Percentiles rank a stretch among this genome's conserved stretches.
phyloP scores from a whole-genome alignment of 2,329 filamentous ascomycete genomes.

The Neofusicoccum kwambonambiense region DNA sequence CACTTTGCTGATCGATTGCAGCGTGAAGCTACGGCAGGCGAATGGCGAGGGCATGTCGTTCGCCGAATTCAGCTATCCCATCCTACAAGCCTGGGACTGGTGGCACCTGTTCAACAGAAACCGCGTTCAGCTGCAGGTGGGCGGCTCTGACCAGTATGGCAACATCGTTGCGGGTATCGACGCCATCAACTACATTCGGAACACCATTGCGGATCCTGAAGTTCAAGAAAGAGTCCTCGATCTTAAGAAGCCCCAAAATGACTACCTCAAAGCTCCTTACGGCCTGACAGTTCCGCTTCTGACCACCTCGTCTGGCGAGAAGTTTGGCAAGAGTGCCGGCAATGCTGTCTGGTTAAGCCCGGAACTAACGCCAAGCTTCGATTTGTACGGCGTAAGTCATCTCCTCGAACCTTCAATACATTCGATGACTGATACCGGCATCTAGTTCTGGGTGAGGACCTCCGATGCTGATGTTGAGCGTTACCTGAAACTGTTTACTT shows the following conservation, averaged over 20 bases:
- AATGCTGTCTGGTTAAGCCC: constrained; percentile 92
- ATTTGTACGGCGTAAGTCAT: constrained; percentile 68
- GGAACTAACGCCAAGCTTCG: constrained; percentile 76
- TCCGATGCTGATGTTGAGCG: constrained; percentile 78
- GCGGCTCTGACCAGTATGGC: constrained; percentile 92
- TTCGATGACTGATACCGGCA: constrained; percentile 7
- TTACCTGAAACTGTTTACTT: constrained; percentile 87
- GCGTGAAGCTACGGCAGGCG: constrained; percentile 79
- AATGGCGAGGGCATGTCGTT: constrained; percentile 90
- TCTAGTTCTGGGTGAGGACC: constrained; percentile 77
- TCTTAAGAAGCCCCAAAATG: constrained; percentile 28
- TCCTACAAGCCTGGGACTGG: constrained; percentile 96
- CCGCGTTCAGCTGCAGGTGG: constrained; percentile 80
- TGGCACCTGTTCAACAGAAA: constrained; percentile 76
- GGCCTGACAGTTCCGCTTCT: constrained; percentile 90
- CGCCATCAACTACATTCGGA: constrained; percentile 73
- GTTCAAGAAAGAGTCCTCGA: constrained; percentile 25
- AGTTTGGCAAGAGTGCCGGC: constrained; percentile 92
- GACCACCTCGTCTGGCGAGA: constrained; percentile 79
- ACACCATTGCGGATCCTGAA: constrained; percentile 42
- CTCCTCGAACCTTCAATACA: background rate
- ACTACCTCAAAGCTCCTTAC: constrained; percentile 55
- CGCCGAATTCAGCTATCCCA: constrained; percentile 87
- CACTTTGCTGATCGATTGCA: constrained; percentile 32
- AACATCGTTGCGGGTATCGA: constrained; percentile 93